Evolutionary conservation across 139 green algal genomes (phyloP).

Genomic region (Chlamydomonas applanata): DNA sequence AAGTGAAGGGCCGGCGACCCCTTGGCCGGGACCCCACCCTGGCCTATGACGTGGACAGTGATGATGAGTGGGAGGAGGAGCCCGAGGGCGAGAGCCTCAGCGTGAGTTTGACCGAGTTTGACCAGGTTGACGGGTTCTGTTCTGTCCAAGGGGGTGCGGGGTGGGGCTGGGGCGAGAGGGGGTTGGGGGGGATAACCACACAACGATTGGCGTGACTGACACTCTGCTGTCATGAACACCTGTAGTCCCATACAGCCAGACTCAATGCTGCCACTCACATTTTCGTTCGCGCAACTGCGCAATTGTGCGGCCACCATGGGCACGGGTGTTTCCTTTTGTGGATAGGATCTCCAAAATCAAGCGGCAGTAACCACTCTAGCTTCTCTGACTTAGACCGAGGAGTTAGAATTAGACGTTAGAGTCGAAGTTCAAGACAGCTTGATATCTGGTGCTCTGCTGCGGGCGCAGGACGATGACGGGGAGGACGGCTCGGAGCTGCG

Average conservation of each 20-base stretch:
- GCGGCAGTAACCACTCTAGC: not conserved
- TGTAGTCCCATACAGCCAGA: too few species aligned
- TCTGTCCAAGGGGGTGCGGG: too few species aligned
- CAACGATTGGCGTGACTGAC: too few species aligned
- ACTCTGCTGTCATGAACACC: too few species aligned
- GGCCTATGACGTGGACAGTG: constrained; percentile 77
- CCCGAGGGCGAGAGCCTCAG: constrained; percentile 52
- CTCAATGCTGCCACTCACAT: too few species aligned
- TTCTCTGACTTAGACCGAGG: not conserved
- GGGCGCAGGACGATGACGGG: not conserved
- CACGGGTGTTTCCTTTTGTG: too few species aligned
- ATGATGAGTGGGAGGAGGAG: constrained; percentile 83
- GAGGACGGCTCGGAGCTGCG: not conserved
- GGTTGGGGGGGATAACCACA: not conserved
- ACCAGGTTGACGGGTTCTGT: too few species aligned
- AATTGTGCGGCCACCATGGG: too few species aligned
- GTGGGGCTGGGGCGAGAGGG: too few species aligned
- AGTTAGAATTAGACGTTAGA: not conserved
- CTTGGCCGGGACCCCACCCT: constrained; percentile 49
- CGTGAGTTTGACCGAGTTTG: not conserved
- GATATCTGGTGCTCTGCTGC: not conserved
- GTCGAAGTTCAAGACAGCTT: not conserved
- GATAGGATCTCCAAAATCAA: too few species aligned
- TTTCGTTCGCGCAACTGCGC: too few species aligned
- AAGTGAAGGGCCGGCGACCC: constrained; percentile 40